Percentiles rank a stretch among this genome's conserved stretches.
phyloP scores from a whole-genome alignment of 2,329 filamentous ascomycete species.

The Atkinsonella hypoxylon region DNA sequence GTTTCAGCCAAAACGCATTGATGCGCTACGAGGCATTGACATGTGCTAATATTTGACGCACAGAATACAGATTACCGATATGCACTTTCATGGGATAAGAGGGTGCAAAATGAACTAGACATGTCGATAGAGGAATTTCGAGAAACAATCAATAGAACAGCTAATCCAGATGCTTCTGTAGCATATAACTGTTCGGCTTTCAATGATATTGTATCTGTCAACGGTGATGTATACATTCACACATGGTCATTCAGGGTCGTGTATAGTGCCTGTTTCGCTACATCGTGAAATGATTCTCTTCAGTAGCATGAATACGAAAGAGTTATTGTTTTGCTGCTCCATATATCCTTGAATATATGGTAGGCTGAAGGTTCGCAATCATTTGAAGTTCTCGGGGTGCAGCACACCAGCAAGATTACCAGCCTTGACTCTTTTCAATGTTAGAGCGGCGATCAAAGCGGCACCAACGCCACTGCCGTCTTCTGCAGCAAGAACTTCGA shows the following conservation, averaged over 20 bases:
- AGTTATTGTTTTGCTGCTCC: not conserved
- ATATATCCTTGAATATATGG: not conserved
- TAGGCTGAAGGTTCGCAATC: not conserved
- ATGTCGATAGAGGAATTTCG: not conserved
- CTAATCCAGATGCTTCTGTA: not conserved
- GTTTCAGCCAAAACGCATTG: not conserved
- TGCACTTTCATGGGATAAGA: conserved; percentile 59
- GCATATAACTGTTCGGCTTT: not conserved
- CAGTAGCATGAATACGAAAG: not conserved
- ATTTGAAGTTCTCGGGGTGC: conserved; percentile 49
- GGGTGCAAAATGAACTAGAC: not conserved
- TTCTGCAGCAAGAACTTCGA: conserved; percentile 81
- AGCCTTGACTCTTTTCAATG: conserved; percentile 49
- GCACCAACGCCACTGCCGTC: conserved; percentile 96
- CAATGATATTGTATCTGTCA: not conserved
- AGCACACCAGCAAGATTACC: conserved; percentile 53
- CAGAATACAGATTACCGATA: conserved; percentile 60
- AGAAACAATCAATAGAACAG: not conserved
- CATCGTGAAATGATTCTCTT: not conserved
- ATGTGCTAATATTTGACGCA: not conserved
- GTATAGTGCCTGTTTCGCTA: not conserved
- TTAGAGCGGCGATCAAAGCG: conserved; percentile 74
- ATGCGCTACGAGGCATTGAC: not conserved
- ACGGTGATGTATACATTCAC: not conserved
- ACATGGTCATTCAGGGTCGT: not conserved